Percentiles rank a stretch among this genome's conserved stretches.
These are phyloP conservation scores for Cupressus sempervirens DNA, from an alignment of 75 land plant species.

Conservation along the genomic window DNA sequence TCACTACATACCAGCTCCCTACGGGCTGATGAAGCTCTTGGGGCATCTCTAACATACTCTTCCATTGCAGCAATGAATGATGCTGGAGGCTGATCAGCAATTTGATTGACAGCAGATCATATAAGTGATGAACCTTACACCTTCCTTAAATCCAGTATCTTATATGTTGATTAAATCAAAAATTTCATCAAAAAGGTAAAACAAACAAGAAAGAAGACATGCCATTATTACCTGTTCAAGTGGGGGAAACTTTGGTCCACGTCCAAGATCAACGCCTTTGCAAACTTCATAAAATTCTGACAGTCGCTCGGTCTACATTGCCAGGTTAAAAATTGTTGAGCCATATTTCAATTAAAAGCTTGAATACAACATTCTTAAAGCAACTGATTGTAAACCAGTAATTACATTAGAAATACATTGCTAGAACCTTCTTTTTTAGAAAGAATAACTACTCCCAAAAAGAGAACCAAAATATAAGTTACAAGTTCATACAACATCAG, in stretches of 20 bases:
- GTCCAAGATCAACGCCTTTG: conserved; percentile 64
- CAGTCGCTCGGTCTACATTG: conserved; percentile 62
- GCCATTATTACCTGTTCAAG: conserved; percentile 75
- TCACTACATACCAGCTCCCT: conserved; percentile 51
- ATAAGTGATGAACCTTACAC: background rate
- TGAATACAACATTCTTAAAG: background rate
- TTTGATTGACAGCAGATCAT: background rate
- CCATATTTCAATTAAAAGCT: background rate
- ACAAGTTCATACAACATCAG: background rate
- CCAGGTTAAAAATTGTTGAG: background rate
- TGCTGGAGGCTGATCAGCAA: conserved; percentile 65
- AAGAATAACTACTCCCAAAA: background rate
- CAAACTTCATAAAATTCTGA: conserved; percentile 86
- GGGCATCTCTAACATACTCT: conserved; percentile 77
- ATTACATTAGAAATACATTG: background rate
- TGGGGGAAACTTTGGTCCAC: conserved; percentile 60
- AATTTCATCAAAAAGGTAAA: background rate
- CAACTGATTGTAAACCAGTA: background rate
- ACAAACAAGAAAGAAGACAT: background rate
- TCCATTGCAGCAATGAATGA: conserved; percentile 84
- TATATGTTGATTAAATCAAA: background rate
- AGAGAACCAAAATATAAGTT: background rate
- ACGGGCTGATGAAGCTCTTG: conserved; percentile 61
- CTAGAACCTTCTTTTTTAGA: background rate
- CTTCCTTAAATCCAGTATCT: background rate